A percentile compares a stretch with the other conserved stretches of the same genome.
Evolutionary conservation across 805 yeast species (phyloP).

Genomic region (Pichia deserticola): DNA sequence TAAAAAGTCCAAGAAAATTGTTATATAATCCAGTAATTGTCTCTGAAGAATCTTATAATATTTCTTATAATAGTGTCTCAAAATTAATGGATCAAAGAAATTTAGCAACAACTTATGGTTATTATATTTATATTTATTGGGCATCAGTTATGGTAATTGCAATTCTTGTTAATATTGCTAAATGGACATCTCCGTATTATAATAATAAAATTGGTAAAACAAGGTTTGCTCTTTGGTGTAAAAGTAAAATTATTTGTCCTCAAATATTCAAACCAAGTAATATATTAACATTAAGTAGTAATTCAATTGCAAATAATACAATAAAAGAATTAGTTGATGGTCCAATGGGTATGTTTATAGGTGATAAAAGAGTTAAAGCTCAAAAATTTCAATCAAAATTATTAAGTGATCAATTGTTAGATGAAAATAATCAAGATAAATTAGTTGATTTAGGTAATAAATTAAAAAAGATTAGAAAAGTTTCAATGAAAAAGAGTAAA

Average conservation of each 20-base stretch:
- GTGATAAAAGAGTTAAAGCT: neutral
- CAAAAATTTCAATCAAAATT: slow-evolving; percentile 1
- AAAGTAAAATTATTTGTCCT: slow-evolving; percentile 28
- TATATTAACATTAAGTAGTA: slow-evolving; percentile 1
- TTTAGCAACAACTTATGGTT: slow-evolving; percentile 26
- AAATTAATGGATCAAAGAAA: slow-evolving; percentile 24
- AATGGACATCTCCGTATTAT: slow-evolving; percentile 31
- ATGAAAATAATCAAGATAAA: neutral
- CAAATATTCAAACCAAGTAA: slow-evolving; percentile 22
- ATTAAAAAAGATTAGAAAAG: neutral
- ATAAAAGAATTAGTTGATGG: slow-evolving; percentile 1
- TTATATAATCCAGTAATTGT: slow-evolving; percentile 25
- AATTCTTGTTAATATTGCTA: slow-evolving; percentile 20
- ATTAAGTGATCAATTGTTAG: neutral
- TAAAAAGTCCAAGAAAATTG: slow-evolving; percentile 1
- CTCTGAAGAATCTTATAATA: slow-evolving; percentile 17
- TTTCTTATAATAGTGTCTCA: slow-evolving; percentile 23
- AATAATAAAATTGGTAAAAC: slow-evolving; percentile 18
- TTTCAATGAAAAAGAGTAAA: neutral
- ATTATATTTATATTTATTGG: slow-evolving; percentile 28
- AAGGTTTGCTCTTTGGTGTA: slow-evolving; percentile 22
- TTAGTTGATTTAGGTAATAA: neutral
- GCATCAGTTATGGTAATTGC: slow-evolving; percentile 21
- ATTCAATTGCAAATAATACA: neutral
- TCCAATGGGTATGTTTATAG: slow-evolving; percentile 7